These are phyloP conservation scores for Prasinococcaceae sp. DNA, from an alignment of 139 green algal genomes.

Conservation along the genomic window DNA sequence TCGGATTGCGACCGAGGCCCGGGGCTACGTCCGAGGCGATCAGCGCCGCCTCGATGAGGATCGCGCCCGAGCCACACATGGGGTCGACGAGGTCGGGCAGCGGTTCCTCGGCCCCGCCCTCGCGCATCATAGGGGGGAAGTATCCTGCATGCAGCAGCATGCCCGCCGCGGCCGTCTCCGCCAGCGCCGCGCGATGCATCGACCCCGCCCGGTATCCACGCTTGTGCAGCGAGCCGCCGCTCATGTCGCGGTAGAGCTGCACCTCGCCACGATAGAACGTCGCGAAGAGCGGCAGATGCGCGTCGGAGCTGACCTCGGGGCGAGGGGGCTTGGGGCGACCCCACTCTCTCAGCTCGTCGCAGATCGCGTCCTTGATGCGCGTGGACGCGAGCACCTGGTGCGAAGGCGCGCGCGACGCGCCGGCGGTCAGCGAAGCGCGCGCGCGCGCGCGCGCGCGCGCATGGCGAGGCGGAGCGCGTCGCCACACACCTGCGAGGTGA, in stretches of 20 bases:
- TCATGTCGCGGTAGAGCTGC: conserved; percentile 67
- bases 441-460: too few species aligned
- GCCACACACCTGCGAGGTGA: too few species aligned
- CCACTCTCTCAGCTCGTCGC: conserved; percentile 51
- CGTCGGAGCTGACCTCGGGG: conserved; percentile 22
- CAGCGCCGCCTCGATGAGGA: conserved; percentile 76
- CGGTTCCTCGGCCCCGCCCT: too few species aligned
- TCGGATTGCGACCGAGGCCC: conserved; percentile 29
- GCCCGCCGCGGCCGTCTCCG: background rate
- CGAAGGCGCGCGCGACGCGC: too few species aligned
- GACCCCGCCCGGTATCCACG: conserved; percentile 54
- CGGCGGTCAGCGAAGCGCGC: too few species aligned
- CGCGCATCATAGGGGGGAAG: too few species aligned
- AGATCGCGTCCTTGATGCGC: conserved; percentile 63
- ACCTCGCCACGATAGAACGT: conserved; percentile 42
- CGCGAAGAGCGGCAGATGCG: conserved; percentile 66
- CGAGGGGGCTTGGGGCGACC: conserved; percentile 39
- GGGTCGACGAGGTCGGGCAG: conserved; percentile 57
- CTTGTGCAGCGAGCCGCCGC: conserved; percentile 63
- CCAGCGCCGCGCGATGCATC: background rate
- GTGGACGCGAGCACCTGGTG: too few species aligned
- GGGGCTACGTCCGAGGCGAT: conserved; percentile 58
- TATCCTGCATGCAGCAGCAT: too few species aligned
- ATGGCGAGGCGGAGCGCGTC: too few species aligned
- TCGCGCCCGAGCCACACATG: conserved; percentile 80